phyloP scores from a whole-genome alignment of 2,329 filamentous ascomycete species.

The Aspergillus piperis region DNA sequence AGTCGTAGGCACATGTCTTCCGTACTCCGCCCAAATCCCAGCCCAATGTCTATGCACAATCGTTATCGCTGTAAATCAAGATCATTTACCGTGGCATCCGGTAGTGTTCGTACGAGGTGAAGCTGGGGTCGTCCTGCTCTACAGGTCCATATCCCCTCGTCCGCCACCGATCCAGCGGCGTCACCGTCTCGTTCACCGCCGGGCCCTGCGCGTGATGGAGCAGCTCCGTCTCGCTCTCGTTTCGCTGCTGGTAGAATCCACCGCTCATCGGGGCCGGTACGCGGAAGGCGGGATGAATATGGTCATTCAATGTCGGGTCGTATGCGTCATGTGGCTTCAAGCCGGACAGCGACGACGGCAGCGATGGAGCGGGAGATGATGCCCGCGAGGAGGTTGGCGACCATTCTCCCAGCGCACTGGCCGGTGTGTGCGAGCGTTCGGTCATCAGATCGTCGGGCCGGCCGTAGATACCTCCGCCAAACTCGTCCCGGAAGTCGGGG shows the following conservation, averaged over 20 bases:
- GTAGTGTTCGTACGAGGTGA: conserved; percentile 40
- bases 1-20: conserved; percentile 8
- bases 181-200: conserved; percentile 22
- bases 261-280: conserved; percentile 25
- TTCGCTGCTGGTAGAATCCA: conserved; percentile 37
- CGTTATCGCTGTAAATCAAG: conserved; percentile 2
- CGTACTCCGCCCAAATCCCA: conserved; percentile 7
- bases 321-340: conserved; percentile 31
- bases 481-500: conserved; percentile 81
- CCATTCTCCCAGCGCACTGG: conserved; percentile 39
- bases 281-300: conserved; percentile 42
- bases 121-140: conserved; percentile 35
- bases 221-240: conserved; percentile 44
- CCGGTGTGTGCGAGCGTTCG: conserved; percentile 48
- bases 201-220: conserved; percentile 40
- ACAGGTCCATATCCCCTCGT: conserved; percentile 41
- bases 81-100: conserved; percentile 25
- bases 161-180: conserved; percentile 38
- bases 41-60: conserved; percentile 2
- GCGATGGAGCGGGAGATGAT: conserved; percentile 44
- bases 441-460: conserved; percentile 48
- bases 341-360: conserved; percentile 29
- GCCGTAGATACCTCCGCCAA: conserved; percentile 68
- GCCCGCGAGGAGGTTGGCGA: conserved; percentile 44
- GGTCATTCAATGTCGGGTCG: conserved; percentile 24